These are phyloP conservation scores for Phytopythium boreale DNA, from an alignment of 352 stramenopile genomes.

Conservation along the genomic window DNA sequence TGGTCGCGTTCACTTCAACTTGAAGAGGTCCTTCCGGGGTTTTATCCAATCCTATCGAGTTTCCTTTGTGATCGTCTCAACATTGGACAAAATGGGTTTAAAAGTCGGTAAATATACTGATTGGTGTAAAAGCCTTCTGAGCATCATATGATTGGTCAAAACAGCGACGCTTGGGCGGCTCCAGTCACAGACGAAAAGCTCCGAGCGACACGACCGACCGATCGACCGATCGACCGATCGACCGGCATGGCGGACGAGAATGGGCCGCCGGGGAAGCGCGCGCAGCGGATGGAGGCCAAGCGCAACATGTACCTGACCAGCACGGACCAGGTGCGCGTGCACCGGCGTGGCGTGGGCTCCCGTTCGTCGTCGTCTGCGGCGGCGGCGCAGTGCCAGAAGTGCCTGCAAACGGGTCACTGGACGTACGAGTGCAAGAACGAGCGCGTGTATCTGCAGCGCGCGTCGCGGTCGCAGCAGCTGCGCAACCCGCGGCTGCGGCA, in stretches of 20 bases:
- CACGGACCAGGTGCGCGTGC: constrained; percentile 64
- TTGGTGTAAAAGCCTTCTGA: background rate
- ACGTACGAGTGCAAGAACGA: constrained; percentile 89
- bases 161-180: background rate
- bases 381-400: constrained; percentile 79
- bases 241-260: constrained; percentile 18
- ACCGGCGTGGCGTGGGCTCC: constrained; percentile 33
- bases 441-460: constrained; percentile 74
- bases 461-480: constrained; percentile 75
- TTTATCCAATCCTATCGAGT: constrained; percentile 4
- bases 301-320: constrained; percentile 85
- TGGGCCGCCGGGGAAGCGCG: constrained; percentile 58
- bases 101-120: no score
- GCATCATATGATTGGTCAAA: background rate
- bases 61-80: background rate
- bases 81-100: background rate
- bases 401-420: constrained; percentile 73
- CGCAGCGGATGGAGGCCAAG: constrained; percentile 66
- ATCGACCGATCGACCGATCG: background rate
- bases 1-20: constrained; percentile 9
- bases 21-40: background rate
- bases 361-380: constrained; percentile 14
- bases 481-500: constrained; percentile 78
- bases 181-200: constrained; percentile 4
- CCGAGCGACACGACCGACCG: background rate